Conservation (phyloP, 805 yeast species). For the Lachancea fermentati region DNA sequence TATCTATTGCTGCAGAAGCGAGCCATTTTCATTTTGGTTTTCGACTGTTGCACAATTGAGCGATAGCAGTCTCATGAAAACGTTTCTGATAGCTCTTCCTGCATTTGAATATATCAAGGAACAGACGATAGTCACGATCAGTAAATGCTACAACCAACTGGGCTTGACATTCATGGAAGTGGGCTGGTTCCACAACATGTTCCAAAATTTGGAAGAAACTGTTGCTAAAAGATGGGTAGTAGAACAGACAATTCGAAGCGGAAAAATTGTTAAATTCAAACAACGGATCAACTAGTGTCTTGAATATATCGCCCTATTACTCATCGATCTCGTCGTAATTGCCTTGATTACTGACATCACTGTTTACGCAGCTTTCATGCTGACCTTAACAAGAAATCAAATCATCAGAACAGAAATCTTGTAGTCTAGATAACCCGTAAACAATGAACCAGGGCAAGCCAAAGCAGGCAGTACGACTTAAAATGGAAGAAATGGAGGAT, state of each 20-base stretch:
- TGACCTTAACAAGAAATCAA: no score
- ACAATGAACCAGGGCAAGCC: background rate
- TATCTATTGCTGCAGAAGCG: slow-evolving; percentile 7
- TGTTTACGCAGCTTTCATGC: background rate
- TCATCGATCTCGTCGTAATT: no score
- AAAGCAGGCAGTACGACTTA: background rate
- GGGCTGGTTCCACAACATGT: slow-evolving; percentile 15
- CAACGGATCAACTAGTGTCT: background rate
- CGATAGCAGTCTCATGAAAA: slow-evolving; percentile 3
- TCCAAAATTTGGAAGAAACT: slow-evolving; percentile 5
- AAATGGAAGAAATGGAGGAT: slow-evolving; percentile 18
- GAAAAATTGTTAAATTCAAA: slow-evolving; percentile 14
- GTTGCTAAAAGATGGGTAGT: slow-evolving; percentile 6
- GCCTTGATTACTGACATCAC: background rate
- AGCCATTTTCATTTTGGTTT: slow-evolving; percentile 15
- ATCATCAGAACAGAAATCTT: background rate
- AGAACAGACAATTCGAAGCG: slow-evolving; percentile 4
- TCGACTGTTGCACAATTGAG: slow-evolving; percentile 6
- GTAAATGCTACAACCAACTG: slow-evolving; percentile 21
- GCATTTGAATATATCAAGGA: slow-evolving; percentile 15
- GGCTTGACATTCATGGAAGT: slow-evolving; percentile 11
- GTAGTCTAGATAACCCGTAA: background rate
- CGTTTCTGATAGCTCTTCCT: slow-evolving; percentile 13
- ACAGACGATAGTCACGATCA: slow-evolving; percentile 10
- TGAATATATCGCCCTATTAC: no score